A percentile compares a stretch with the other conserved stretches of the same genome.
These are phyloP conservation scores for Ruellia speciosa DNA, from an alignment of 305 asterid species.

Conservation along the genomic window DNA sequence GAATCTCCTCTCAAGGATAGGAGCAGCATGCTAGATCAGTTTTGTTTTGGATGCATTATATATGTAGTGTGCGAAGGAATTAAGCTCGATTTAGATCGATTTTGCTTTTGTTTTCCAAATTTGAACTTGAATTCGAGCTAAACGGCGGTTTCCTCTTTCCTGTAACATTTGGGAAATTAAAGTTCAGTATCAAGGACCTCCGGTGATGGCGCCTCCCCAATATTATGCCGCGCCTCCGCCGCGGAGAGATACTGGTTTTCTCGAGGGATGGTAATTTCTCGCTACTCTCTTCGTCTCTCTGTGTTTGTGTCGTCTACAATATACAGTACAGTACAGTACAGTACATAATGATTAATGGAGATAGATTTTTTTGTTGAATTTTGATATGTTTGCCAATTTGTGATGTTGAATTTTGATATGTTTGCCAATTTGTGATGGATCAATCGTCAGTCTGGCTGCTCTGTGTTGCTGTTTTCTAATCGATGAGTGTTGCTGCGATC, in stretches of 20 bases:
- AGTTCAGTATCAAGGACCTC: constrained; percentile 49
- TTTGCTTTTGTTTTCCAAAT: neutral
- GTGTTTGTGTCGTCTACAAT: neutral
- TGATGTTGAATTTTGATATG: neutral
- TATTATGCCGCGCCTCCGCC: constrained; percentile 61
- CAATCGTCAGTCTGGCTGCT: constrained; percentile 41
- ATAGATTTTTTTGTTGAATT: neutral
- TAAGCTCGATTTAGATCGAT: neutral
- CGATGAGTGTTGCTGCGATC: constrained; percentile 61
- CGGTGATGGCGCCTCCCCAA: constrained; percentile 57
- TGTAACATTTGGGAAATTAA: neutral
- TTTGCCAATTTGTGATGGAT: neutral
- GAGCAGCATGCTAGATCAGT: neutral
- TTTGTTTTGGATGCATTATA: neutral
- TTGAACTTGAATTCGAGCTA: neutral
- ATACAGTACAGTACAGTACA: too few relatives aligned
- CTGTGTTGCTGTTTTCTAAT: constrained; percentile 50
- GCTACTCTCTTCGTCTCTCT: constrained; percentile 15
- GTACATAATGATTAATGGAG: too few relatives aligned
- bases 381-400: neutral
- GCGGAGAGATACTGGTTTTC: constrained; percentile 44
- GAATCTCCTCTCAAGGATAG: neutral
- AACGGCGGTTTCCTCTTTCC: neutral
- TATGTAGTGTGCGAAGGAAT: neutral
- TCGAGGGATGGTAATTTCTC: constrained; percentile 58